Evolutionary conservation across 2,329 filamentous ascomycete genomes (phyloP).

Genomic region (Plectosphaerella sp.): DNA sequence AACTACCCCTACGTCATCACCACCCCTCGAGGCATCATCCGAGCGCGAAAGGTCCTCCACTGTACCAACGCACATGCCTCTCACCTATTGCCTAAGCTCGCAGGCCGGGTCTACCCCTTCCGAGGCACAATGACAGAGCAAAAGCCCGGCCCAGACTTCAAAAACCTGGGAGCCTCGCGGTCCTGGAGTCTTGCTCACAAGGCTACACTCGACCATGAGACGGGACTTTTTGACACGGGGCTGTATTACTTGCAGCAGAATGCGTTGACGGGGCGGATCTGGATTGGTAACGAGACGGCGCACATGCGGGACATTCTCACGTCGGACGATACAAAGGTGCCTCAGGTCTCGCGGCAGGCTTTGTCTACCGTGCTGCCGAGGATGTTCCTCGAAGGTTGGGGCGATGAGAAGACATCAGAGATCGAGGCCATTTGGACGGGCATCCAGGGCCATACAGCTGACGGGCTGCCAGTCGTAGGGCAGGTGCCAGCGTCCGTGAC

Average conservation of each 20-base stretch:
- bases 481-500: neutral
- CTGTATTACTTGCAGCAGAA: constrained; percentile 12
- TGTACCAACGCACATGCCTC: constrained; percentile 36
- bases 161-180: constrained; percentile 3
- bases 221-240: neutral
- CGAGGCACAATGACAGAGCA: constrained; percentile 39
- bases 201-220: neutral
- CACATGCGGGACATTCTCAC: constrained; percentile 5
- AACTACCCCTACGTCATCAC: constrained; percentile 20
- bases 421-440: constrained; percentile 6
- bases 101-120: constrained; percentile 29
- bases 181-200: constrained; percentile 13
- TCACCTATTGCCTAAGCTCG: constrained; percentile 32
- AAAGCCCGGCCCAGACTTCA: constrained; percentile 15
- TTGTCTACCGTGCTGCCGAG: neutral
- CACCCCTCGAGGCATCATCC: constrained; percentile 29
- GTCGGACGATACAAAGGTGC: constrained; percentile 3
- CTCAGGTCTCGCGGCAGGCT: neutral
- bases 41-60: constrained; percentile 29
- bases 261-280: neutral
- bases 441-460: constrained; percentile 7
- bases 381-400: constrained; percentile 4
- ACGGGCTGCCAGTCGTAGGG: constrained; percentile 9
- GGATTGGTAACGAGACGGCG: constrained; percentile 8
- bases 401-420: neutral